Conservation (phyloP, 176 grass and related monocot genomes). For the Leersia perrieri region DNA sequence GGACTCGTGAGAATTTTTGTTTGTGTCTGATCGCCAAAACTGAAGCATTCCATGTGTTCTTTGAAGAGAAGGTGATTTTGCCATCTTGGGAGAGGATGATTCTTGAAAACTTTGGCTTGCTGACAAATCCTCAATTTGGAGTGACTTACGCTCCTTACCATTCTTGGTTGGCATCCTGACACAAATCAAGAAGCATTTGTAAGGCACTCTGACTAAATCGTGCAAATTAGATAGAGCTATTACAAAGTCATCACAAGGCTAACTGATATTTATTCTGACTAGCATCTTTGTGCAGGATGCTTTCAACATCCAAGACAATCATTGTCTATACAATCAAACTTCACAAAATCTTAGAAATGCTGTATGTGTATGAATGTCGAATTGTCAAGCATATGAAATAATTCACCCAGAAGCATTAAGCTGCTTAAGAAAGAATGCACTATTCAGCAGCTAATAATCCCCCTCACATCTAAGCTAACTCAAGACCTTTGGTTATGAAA, state of each 20-base stretch:
- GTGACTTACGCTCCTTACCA: conserved; percentile 49
- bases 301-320: not conserved
- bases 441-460: not conserved
- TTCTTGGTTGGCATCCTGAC: conserved; percentile 89
- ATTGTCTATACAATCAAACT: not conserved
- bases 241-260: not conserved
- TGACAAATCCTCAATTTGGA: conserved; percentile 69
- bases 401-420: not conserved
- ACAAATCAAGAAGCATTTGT: conserved; percentile 32
- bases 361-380: conserved; percentile 6
- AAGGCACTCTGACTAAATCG: conserved; percentile 9
- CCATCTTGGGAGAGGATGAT: conserved; percentile 87
- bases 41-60: conserved; percentile 70
- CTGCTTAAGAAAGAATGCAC: not conserved
- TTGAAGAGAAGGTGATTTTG: conserved; percentile 97
- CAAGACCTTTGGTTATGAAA: not conserved
- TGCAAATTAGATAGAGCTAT: not conserved
- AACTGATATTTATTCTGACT: conserved; percentile 1
- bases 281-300: not conserved
- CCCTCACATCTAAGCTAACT: not conserved
- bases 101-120: conserved; percentile 57
- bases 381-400: not conserved
- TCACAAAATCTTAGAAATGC: not conserved
- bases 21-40: conserved; percentile 63
- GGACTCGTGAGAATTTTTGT: conserved; percentile 81